A percentile compares a stretch with the other conserved stretches of the same genome.
phyloP scores from a whole-genome alignment of 176 grass and related monocot species.

The Cenchrus fungigraminus region DNA sequence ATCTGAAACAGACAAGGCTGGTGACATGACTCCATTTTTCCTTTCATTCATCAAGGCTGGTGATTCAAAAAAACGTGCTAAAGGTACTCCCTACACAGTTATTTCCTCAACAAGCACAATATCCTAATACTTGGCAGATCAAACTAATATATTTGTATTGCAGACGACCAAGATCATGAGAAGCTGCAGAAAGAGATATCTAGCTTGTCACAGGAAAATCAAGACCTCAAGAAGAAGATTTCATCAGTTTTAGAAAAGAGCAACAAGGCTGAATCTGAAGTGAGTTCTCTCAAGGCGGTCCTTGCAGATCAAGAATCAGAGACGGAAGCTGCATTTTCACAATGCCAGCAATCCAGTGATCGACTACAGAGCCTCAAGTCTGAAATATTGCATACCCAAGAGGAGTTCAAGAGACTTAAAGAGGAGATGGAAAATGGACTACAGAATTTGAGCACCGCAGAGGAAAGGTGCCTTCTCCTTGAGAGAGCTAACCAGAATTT shows the following conservation, averaged over 20 bases:
- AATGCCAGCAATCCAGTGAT: slow-evolving; percentile 66
- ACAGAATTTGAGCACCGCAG: slow-evolving; percentile 52
- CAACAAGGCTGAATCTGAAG: slow-evolving; percentile 64
- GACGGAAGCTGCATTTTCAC: slow-evolving; percentile 65
- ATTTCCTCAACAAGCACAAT: background rate
- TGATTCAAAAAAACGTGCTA: slow-evolving; percentile 56
- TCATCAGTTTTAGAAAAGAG: slow-evolving; percentile 60
- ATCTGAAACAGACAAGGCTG: slow-evolving; percentile 37
- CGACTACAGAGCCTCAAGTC: slow-evolving; percentile 64
- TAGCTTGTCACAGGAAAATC: slow-evolving; percentile 78
- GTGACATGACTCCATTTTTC: slow-evolving; percentile 65
- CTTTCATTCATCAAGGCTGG: slow-evolving; percentile 55
- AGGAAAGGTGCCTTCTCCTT: slow-evolving; percentile 63
- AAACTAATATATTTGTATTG: slow-evolving; percentile 27
- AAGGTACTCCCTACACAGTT: slow-evolving; percentile 46
- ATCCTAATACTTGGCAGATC: slow-evolving; percentile 12
- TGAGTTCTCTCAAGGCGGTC: slow-evolving; percentile 55
- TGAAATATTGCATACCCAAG: slow-evolving; percentile 77
- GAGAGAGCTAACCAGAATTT: slow-evolving; percentile 72
- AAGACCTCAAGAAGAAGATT: slow-evolving; percentile 80
- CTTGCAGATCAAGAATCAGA: slow-evolving; percentile 65
- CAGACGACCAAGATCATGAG: slow-evolving; percentile 69
- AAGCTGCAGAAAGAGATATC: slow-evolving; percentile 81
- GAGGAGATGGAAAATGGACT: slow-evolving; percentile 71
- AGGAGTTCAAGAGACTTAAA: slow-evolving; percentile 81